These are phyloP conservation scores for Pseudoturritis turrita DNA, from an alignment of 345 rosid genomes.

Conservation along the genomic window DNA sequence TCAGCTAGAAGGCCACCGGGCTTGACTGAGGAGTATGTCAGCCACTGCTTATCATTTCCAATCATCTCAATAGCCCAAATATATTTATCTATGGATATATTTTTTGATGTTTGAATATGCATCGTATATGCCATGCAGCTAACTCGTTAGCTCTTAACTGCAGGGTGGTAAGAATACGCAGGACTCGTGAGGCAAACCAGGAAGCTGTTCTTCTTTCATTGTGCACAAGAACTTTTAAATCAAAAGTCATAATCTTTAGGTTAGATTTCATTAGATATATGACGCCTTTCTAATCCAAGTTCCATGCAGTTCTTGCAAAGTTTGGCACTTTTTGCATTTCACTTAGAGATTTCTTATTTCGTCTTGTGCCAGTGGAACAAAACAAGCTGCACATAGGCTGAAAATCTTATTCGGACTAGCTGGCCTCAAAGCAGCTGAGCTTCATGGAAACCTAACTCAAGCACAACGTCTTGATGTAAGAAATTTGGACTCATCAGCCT, in stretches of 20 bases:
- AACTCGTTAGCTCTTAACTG: conserved; percentile 7
- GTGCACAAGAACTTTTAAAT: conserved; percentile 81
- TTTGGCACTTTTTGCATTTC: conserved; percentile 1
- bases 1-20: conserved; percentile 83
- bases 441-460: conserved; percentile 98
- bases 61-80: not conserved
- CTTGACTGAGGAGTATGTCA: conserved; percentile 79
- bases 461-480: conserved; percentile 94
- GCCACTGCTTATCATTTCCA: not conserved
- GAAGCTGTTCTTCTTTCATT: conserved; percentile 93
- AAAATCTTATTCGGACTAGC: conserved; percentile 87
- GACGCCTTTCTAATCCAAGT: conserved; percentile 1
- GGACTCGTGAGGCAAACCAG: conserved; percentile 84
- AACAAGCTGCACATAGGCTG: conserved; percentile 93
- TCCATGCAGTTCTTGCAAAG: not conserved
- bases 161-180: conserved; percentile 92
- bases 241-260: conserved; percentile 94
- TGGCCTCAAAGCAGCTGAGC: conserved; percentile 89
- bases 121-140: not conserved
- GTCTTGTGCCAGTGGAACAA: conserved; percentile 73
- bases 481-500: conserved; percentile 1
- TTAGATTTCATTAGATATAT: conserved; percentile 15
- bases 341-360: conserved; percentile 4
- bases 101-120: not conserved
- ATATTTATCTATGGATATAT: not conserved